These are phyloP conservation scores for Chenopodium suecicum DNA, from an alignment of 148 eudicot species.

Conservation along the genomic window DNA sequence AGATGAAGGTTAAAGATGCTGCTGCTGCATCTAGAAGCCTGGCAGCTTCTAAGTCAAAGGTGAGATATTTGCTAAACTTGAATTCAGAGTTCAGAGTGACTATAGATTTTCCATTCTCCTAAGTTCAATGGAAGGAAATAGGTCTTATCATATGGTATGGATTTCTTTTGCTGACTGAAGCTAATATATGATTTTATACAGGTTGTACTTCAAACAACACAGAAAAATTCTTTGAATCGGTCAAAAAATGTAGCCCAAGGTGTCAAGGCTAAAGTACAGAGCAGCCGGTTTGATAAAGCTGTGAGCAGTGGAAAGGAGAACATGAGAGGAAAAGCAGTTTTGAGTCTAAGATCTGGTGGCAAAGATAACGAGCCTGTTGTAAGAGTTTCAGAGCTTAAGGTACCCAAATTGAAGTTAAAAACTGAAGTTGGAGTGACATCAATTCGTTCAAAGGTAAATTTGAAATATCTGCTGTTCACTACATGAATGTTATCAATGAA, in stretches of 20 bases:
- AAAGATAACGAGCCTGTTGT: slow-evolving; percentile 13
- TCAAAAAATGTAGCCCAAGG: slow-evolving; percentile 4
- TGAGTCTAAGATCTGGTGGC: slow-evolving; percentile 18
- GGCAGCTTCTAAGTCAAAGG: slow-evolving; percentile 43
- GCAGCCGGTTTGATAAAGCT: slow-evolving; percentile 3
- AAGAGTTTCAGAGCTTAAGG: slow-evolving; percentile 16
- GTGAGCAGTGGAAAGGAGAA: slow-evolving; percentile 19
- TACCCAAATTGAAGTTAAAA: not conserved
- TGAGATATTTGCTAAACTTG: slow-evolving; percentile 12
- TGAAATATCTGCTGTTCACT: not conserved
- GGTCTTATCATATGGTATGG: not conserved
- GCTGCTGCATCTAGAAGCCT: slow-evolving; percentile 15
- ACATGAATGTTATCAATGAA: not conserved
- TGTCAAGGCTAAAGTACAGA: slow-evolving; percentile 9
- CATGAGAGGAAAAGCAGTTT: slow-evolving; percentile 9
- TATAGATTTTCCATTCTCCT: not conserved
- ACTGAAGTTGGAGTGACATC: slow-evolving; percentile 12
- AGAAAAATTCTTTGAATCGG: slow-evolving; percentile 4
- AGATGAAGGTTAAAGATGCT: slow-evolving; percentile 2
- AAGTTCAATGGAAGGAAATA: not conserved
- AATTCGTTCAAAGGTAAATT: slow-evolving; percentile 22
- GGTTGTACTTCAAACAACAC: slow-evolving; percentile 13
- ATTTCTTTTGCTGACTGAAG: not conserved
- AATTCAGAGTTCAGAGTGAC: not conserved
- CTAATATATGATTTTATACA: not conserved